These are phyloP conservation scores for Lentithecium fluviatile DNA, from an alignment of 495 filamentous ascomycete species.

Conservation along the genomic window DNA sequence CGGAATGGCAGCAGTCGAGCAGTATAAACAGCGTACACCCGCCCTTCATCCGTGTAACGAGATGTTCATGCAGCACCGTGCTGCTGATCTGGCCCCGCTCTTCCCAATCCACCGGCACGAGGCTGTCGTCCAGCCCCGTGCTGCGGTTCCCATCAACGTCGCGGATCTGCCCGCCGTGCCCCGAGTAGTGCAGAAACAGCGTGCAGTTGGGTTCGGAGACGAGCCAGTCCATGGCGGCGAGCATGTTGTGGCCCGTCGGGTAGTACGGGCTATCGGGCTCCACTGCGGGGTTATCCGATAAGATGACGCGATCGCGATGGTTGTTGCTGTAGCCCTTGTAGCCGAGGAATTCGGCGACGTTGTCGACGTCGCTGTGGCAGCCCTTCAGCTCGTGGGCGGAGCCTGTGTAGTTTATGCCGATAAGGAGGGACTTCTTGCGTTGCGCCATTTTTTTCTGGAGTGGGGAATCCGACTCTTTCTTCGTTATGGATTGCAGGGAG, in stretches of 20 bases:
- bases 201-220: slow-evolving; percentile 51
- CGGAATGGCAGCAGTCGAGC: slow-evolving; percentile 65
- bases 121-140: slow-evolving; percentile 53
- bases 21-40: slow-evolving; percentile 55
- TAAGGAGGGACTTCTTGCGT: slow-evolving; percentile 56
- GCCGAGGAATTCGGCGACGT: slow-evolving; percentile 46
- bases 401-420: slow-evolving; percentile 64
- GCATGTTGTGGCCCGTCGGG: slow-evolving; percentile 56
- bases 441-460: not conserved
- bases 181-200: slow-evolving; percentile 58
- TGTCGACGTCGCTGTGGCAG: slow-evolving; percentile 58
- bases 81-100: slow-evolving; percentile 53
- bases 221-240: slow-evolving; percentile 59
- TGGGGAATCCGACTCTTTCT: too few species aligned
- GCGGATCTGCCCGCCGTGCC: slow-evolving; percentile 52
- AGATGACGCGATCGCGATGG: slow-evolving; percentile 52
- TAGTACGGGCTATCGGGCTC: slow-evolving; percentile 51
- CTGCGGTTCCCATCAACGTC: slow-evolving; percentile 39
- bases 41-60: slow-evolving; percentile 55
- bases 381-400: slow-evolving; percentile 52
- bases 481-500: too few species aligned
- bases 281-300: slow-evolving; percentile 51
- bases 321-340: slow-evolving; percentile 49
- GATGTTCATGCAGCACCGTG: slow-evolving; percentile 52
- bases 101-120: slow-evolving; percentile 57